These are phyloP conservation scores for Colletotrichum phormii DNA, from an alignment of 2,329 filamentous ascomycete species.

Conservation along the genomic window DNA sequence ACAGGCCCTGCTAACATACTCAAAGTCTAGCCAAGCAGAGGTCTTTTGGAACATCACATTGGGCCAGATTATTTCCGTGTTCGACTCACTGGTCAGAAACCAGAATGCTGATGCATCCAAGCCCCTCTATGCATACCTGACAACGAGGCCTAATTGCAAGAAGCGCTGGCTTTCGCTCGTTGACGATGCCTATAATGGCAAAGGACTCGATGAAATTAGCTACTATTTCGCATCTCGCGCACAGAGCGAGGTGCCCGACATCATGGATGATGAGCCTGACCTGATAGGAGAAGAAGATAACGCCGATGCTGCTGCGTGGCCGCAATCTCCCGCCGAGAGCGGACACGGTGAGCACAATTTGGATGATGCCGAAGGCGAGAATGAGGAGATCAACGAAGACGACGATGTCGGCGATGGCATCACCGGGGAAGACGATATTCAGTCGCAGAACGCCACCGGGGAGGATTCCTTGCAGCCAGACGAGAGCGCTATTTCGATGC, in stretches of 20 bases:
- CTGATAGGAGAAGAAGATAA: conserved; percentile 37
- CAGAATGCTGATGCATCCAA: conserved; percentile 53
- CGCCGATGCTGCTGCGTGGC: conserved; percentile 27
- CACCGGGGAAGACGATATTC: not conserved
- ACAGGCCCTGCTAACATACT: conserved; percentile 42
- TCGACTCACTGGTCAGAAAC: conserved; percentile 56
- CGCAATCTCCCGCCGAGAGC: conserved; percentile 24
- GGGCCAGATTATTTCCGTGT: conserved; percentile 55
- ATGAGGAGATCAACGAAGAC: conserved; percentile 9
- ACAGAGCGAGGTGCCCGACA: conserved; percentile 38
- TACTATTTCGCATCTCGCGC: conserved; percentile 47
- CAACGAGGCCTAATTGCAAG: conserved; percentile 52
- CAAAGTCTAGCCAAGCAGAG: conserved; percentile 50
- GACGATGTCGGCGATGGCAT: conserved; percentile 8
- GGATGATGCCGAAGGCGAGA: conserved; percentile 8
- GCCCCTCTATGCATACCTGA: conserved; percentile 55
- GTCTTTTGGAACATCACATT: conserved; percentile 51
- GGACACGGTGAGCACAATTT: conserved; percentile 6
- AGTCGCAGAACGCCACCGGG: not conserved
- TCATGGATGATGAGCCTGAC: conserved; percentile 35
- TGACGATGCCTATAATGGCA: conserved; percentile 55
- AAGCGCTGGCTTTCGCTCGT: conserved; percentile 53
- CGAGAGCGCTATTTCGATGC: conserved; percentile 2
- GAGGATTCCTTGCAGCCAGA: conserved; percentile 17
- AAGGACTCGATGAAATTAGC: conserved; percentile 54